phyloP scores from a whole-genome alignment of 75 land plant species.

The Chamaecyparis obtusa region DNA sequence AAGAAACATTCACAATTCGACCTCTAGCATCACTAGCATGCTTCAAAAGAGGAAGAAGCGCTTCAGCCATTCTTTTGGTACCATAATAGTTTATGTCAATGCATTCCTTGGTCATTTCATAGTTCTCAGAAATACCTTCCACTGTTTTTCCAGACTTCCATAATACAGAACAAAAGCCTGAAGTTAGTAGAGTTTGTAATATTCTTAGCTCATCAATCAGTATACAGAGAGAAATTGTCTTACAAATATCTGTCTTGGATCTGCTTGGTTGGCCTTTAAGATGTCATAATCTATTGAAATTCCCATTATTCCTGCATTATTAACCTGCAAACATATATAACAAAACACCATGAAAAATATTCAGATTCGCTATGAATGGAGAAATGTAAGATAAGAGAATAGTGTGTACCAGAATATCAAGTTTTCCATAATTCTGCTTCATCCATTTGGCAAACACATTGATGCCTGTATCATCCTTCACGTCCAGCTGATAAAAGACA shows the following conservation, averaged over 20 bases:
- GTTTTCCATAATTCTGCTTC: constrained; percentile 31
- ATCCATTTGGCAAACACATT: constrained; percentile 36
- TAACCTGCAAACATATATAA: not conserved
- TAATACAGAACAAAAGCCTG: not conserved
- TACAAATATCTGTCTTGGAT: not conserved
- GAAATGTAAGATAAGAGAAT: not conserved
- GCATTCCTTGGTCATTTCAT: not conserved
- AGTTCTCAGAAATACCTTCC: not conserved
- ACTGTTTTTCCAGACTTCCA: not conserved
- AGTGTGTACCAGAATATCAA: constrained; percentile 50
- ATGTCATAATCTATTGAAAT: not conserved
- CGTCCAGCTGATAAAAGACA: constrained; percentile 58
- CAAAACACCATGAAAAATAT: not conserved
- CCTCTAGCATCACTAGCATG: not conserved
- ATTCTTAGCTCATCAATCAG: not conserved
- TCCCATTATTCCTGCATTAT: not conserved
- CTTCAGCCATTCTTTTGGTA: not conserved
- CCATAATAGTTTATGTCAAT: not conserved
- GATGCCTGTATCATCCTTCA: constrained; percentile 28
- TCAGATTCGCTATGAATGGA: not conserved
- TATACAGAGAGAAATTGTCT: not conserved
- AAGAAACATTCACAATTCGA: not conserved
- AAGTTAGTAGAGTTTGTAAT: not conserved
- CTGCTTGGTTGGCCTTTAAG: not conserved
- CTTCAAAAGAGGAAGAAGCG: constrained; percentile 1